Base-by-base conservation (phyloP, 257 asterid genomes). In the Solanum pinnatisectum region DNA sequence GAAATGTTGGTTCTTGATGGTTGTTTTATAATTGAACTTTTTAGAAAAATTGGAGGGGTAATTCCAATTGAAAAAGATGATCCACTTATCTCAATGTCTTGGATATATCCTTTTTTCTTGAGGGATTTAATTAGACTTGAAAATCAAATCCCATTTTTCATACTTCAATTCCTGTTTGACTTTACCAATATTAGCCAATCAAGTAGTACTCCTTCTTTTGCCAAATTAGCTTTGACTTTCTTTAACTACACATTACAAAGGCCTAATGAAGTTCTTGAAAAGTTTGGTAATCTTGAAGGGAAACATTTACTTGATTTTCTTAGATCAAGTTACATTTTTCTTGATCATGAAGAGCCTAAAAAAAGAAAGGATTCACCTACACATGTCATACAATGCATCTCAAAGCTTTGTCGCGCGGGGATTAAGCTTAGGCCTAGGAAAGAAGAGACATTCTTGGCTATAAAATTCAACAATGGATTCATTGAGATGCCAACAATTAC, bases 1-100 rank as follows among this genome's bases (percentile, higher is more conserved):
- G 98, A 97, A 87, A 93, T 97, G 93, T 46, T 95, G 91, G 98
- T 94, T 33, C 90, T 97, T 22, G 99, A 97, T 71, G 99, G 99
- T 44, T 97, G 99, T 81, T 97, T 97, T 39, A 86, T 97, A 0
- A 90, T 97, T 70, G 99, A 97, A 86, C 87, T 97, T 37, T 92
- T 97, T 25, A 86, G 98, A 87, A 95, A 93, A 78, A 87, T 97
- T 20, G 95, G 93, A 1, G 96, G 93, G 20, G 88, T 93, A 0
- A 91, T 93, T 12, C 91, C 94, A 4, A 89, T 90, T 18, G 97
- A 96, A 16, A 89, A 89, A 33, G 96, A 93, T 44, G 98, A 96
- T 90, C 99, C 99, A 1, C 84, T 96, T 63, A 89, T 93, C 3
- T 90, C 95, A 1, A 84, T 95, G 90, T 93, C 98, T 0, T 96